Base-by-base conservation (phyloP, 805 yeast species). In the Metschnikowia shivogae region DNA sequence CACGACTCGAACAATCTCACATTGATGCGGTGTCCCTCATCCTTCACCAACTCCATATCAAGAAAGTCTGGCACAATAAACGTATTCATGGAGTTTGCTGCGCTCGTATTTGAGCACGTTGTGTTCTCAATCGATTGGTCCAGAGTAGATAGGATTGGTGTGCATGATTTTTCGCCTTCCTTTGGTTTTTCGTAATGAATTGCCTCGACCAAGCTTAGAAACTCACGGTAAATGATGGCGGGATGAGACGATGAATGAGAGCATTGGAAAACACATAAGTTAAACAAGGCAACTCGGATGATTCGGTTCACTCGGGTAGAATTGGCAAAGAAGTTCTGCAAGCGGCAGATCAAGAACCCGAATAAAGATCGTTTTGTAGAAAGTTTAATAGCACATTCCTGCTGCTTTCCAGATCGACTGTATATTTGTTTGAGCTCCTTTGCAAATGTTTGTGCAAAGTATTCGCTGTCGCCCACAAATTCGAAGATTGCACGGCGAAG, bases 1-100 rank as follows among this genome's bases (percentile, higher is more conserved):
- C 47, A 38, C 8, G 48, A 44, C 39, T 50, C 54, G 32, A 50
- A 48, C 32, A 50, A 30, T 29, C 31, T 39, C 36, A 49, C 38
- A 36, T 48, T 48, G 32, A 43, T 46, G n/a, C 42, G 34, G 31
- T 37, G 40, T 5, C 53, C 53, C 17, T 49, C 48, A 26, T 26
- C 28, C 22, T 33, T 47, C 24, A 36, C 29, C 26, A 33, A 17
- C 10, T 33, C 32, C n/a, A 34, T 34, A 17, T 40, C 38, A 20
- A 32, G 36, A 13, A 24, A 32, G 13, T 39, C 42, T 6, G 42
- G 42, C 36, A 39, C 42, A 13, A n/a, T 32, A 4, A 39, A 39
- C 22, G 35, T 30, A 4, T 30, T 39, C 20, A 12, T 13, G 11
- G 35, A 31, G 12, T 39, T 24, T 4, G 20, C 20, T 4, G n/a